Percentiles rank a stretch among this genome's conserved stretches.
phyloP scores from a whole-genome alignment of 2,329 filamentous ascomycete species.

The Bipolaris cookei region DNA sequence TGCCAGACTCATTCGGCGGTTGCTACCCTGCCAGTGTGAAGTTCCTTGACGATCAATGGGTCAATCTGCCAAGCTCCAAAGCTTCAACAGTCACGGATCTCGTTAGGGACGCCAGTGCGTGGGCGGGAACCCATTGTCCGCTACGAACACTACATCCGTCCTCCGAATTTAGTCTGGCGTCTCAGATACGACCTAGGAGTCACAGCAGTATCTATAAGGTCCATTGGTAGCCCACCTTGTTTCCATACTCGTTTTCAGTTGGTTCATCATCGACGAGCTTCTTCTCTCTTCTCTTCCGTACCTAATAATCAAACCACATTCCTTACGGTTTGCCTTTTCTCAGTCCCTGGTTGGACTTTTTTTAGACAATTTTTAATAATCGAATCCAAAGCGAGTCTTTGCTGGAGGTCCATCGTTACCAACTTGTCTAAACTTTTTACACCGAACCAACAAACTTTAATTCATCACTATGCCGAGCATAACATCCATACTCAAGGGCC shows the following conservation, averaged over 20 bases:
- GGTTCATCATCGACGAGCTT: slow-evolving; percentile 45
- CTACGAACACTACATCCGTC: slow-evolving; percentile 44
- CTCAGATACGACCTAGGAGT: slow-evolving; percentile 46
- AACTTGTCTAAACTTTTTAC: slow-evolving; percentile 19
- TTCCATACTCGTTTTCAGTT: slow-evolving; percentile 48
- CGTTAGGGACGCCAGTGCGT: slow-evolving; percentile 39
- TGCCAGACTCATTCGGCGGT: slow-evolving; percentile 33
- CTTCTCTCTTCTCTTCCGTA: slow-evolving; percentile 40
- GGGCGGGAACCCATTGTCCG: slow-evolving; percentile 43
- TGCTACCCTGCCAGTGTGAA: slow-evolving; percentile 36
- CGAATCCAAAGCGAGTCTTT: slow-evolving; percentile 49
- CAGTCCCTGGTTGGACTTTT: slow-evolving; percentile 51
- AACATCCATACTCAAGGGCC: slow-evolving; percentile 43
- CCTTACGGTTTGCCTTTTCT: slow-evolving; percentile 45
- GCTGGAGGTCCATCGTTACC: slow-evolving; percentile 42
- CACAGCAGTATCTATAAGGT: slow-evolving; percentile 45
- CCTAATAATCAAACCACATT: slow-evolving; percentile 47
- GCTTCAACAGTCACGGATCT: slow-evolving; percentile 42
- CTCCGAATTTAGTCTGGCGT: slow-evolving; percentile 47
- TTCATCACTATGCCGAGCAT: slow-evolving; percentile 49
- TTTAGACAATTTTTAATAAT: slow-evolving; percentile 44
- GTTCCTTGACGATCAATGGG: slow-evolving; percentile 40
- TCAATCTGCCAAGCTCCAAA: slow-evolving; percentile 38
- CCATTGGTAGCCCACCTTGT: slow-evolving; percentile 48
- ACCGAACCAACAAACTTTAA: slow-evolving; percentile 37